Conservation (phyloP, 805 yeast species). For the Scheffersomyces coipomensis region DNA sequence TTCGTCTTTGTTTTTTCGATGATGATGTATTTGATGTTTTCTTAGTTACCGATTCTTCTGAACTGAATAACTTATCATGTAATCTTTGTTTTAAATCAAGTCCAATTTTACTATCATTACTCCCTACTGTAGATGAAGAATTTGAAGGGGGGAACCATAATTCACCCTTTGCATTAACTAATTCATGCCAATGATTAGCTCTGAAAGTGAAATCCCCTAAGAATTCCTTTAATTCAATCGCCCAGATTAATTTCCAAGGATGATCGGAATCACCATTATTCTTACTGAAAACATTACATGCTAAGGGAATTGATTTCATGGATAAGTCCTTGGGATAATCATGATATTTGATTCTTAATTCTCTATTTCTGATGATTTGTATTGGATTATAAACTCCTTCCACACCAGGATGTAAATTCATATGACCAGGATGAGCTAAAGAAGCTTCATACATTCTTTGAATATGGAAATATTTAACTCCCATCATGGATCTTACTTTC, state of each 20-base stretch:
- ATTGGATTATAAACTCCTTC: slow-evolving; percentile 79
- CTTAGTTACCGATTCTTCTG: slow-evolving; percentile 11
- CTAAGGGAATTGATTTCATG: slow-evolving; percentile 53
- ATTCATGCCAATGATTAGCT: slow-evolving; percentile 51
- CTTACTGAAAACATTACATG: slow-evolving; percentile 62
- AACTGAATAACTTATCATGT: slow-evolving; percentile 31
- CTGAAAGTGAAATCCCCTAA: slow-evolving; percentile 61
- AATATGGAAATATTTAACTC: slow-evolving; percentile 48
- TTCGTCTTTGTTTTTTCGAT: slow-evolving; percentile 3
- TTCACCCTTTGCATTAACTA: slow-evolving; percentile 43
- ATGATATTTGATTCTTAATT: slow-evolving; percentile 50
- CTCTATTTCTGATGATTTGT: slow-evolving; percentile 75
- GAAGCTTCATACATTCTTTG: slow-evolving; percentile 37
- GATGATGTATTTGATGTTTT: slow-evolving; percentile 1
- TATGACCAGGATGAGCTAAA: slow-evolving; percentile 13
- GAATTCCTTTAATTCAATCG: slow-evolving; percentile 59
- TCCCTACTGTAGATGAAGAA: background rate
- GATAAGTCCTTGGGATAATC: slow-evolving; percentile 46
- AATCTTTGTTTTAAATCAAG: slow-evolving; percentile 13
- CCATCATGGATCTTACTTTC: slow-evolving; percentile 46
- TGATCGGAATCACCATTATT: slow-evolving; percentile 13
- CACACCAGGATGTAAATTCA: slow-evolving; percentile 44
- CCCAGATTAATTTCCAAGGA: slow-evolving; percentile 56
- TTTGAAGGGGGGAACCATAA: slow-evolving; percentile 48
- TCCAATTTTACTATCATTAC: slow-evolving; percentile 1